Conservation (phyloP, 2,329 filamentous ascomycete species). For the Rhynchosporium graminicola region DNA sequence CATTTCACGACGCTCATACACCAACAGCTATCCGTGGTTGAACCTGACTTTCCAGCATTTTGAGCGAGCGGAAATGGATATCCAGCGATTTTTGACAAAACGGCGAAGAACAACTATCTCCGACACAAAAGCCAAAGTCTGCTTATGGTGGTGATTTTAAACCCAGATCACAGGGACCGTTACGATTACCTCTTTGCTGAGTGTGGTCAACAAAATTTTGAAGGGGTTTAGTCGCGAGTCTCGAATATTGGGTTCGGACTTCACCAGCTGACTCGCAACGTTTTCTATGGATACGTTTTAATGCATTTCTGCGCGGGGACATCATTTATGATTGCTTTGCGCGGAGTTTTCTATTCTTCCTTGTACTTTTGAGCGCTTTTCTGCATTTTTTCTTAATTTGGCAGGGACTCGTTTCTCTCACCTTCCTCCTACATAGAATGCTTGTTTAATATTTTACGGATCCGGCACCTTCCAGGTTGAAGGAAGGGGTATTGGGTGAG, state of each 20-base stretch:
- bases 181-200: constrained; percentile 39
- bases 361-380: constrained; percentile 36
- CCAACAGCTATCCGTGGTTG: constrained; percentile 42
- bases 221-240: constrained; percentile 7
- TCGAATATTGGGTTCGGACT: constrained; percentile 12
- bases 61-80: neutral
- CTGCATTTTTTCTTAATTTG: constrained; percentile 35
- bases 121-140: constrained; percentile 19
- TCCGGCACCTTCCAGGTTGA: neutral
- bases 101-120: constrained; percentile 20
- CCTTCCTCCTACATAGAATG: constrained; percentile 31
- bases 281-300: constrained; percentile 23
- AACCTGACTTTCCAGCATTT: constrained; percentile 18
- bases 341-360: constrained; percentile 22
- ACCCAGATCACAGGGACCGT: constrained; percentile 9
- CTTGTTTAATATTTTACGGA: constrained; percentile 18
- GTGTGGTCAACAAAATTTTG: constrained; percentile 28
- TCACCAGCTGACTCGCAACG: constrained; percentile 14
- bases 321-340: constrained; percentile 24
- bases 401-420: constrained; percentile 19
- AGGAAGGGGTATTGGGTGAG: constrained; percentile 8
- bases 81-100: constrained; percentile 10
- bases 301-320: constrained; percentile 37
- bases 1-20: constrained; percentile 41
- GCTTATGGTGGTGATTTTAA: constrained; percentile 15